phyloP scores from a whole-genome alignment of 495 filamentous ascomycete genomes.

The Neurospora tetraspora region DNA sequence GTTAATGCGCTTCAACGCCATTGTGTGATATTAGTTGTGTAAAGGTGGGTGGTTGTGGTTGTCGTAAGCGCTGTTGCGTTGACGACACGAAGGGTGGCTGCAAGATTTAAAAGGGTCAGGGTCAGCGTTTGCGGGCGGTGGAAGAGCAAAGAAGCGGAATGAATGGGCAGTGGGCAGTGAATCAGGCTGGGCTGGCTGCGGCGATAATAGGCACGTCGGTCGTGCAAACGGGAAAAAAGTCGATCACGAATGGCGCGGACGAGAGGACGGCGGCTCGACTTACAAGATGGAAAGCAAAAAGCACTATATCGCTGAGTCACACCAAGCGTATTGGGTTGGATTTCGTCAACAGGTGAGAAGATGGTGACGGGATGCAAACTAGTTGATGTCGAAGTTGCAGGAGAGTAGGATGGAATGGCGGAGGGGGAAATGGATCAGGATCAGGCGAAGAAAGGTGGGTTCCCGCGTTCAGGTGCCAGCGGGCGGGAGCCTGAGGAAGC shows the following conservation, averaged over 20 bases:
- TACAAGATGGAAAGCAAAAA: not conserved
- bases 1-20: slow-evolving; percentile 99
- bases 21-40: slow-evolving; percentile 39
- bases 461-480: not conserved
- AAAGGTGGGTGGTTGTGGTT: slow-evolving; percentile 10
- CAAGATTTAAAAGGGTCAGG: slow-evolving; percentile 16
- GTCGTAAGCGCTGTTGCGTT: not conserved
- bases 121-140: slow-evolving; percentile 17
- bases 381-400: not conserved
- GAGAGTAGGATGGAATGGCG: not conserved
- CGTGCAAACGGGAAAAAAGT: not conserved
- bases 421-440: not conserved
- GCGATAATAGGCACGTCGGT: not conserved
- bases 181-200: not conserved
- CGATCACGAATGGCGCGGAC: not conserved
- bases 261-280: not conserved
- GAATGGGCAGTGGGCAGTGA: slow-evolving; percentile 7
- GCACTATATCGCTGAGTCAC: not conserved
- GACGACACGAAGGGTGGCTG: slow-evolving; percentile 9
- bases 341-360: not conserved
- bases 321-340: not conserved
- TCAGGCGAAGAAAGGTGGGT: not conserved
- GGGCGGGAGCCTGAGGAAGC: not conserved
- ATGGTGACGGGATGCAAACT: not conserved
- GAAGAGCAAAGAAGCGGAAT: slow-evolving; percentile 20